phyloP scores from a whole-genome alignment of 768 basidiomycete genomes.

The Hebeloma cylindrosporum region DNA sequence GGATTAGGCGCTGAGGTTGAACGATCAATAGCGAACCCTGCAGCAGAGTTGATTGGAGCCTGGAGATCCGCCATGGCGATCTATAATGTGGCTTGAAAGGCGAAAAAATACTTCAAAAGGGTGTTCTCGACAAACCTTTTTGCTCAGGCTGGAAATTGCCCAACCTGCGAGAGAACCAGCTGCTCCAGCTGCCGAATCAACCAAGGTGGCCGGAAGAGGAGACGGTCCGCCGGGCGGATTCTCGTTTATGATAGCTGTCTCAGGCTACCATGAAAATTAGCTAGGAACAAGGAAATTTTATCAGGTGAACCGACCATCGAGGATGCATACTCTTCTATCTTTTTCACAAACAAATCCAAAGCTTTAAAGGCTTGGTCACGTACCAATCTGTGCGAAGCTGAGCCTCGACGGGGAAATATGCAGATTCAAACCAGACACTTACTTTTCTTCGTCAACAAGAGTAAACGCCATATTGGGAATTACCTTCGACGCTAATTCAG shows the following conservation, averaged over 20 bases:
- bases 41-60: slow-evolving; percentile 52
- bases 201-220: slow-evolving; percentile 53
- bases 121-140: slow-evolving; percentile 53
- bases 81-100: slow-evolving; percentile 38
- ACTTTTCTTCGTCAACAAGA: slow-evolving; percentile 94
- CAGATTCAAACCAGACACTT: no score
- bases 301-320: slow-evolving; percentile 65
- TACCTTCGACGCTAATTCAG: slow-evolving; percentile 88
- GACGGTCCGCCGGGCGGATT: slow-evolving; percentile 26
- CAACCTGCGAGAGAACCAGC: slow-evolving; percentile 92
- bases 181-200: slow-evolving; percentile 86
- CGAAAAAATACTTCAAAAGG: slow-evolving; percentile 4
- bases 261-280: slow-evolving; percentile 32
- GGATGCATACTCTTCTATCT: slow-evolving; percentile 73
- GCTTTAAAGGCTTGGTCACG: slow-evolving; percentile 97
- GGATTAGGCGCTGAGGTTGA: slow-evolving; percentile 43
- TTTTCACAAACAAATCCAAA: slow-evolving; percentile 83
- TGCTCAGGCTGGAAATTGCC: slow-evolving; percentile 90
- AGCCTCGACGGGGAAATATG: no score
- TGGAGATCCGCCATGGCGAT: slow-evolving; percentile 74
- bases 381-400: slow-evolving; percentile 58
- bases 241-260: slow-evolving; percentile 33
- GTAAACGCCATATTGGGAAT: slow-evolving; percentile 81
- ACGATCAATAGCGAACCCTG: slow-evolving; percentile 31
- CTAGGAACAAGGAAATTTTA: neutral